Percentiles rank a stretch among this genome's conserved stretches.
Conservation (phyloP, 2,329 filamentous ascomycete species). For the Neurospora crassa region DNA sequence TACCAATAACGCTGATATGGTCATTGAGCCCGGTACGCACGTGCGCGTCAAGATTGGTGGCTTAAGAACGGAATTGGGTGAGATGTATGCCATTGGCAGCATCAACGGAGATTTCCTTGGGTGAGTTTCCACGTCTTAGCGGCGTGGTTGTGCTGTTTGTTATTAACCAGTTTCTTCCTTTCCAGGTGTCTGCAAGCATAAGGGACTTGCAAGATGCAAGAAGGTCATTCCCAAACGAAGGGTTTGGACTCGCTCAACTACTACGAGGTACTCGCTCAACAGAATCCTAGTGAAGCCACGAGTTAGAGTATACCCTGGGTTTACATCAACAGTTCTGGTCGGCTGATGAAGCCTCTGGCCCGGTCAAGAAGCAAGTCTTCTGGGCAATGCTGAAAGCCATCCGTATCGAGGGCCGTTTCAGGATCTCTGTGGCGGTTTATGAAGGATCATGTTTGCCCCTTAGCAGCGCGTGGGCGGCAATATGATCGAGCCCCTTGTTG, state of each 20-base stretch:
- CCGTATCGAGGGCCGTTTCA: not conserved
- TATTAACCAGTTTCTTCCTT: not conserved
- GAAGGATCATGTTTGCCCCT: not conserved
- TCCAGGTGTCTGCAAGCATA: conserved; percentile 1
- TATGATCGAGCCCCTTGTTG: not conserved
- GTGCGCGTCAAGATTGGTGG: conserved; percentile 92
- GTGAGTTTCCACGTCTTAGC: conserved; percentile 29
- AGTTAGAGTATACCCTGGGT: not conserved
- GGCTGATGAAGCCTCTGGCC: not conserved
- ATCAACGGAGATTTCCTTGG: conserved; percentile 79
- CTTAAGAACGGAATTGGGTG: conserved; percentile 83
- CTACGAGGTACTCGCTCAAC: not conserved
- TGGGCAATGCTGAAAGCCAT: not conserved
- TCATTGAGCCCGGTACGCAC: conserved; percentile 89
- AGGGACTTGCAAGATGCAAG: not conserved
- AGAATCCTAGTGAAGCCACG: not conserved
- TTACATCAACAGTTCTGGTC: not conserved
- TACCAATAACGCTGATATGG: conserved; percentile 87
- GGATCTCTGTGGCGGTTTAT: not conserved
- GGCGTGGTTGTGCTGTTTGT: not conserved
- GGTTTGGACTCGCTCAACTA: not conserved
- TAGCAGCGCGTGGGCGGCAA: not conserved
- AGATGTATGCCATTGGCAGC: conserved; percentile 94
- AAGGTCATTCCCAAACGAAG: not conserved
- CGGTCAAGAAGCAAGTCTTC: not conserved